Percentiles rank a stretch among this genome's conserved stretches.
These are phyloP conservation scores for Chrysanthemum lavandulifolium DNA, from an alignment of 129 eudicot species.

Conservation along the genomic window DNA sequence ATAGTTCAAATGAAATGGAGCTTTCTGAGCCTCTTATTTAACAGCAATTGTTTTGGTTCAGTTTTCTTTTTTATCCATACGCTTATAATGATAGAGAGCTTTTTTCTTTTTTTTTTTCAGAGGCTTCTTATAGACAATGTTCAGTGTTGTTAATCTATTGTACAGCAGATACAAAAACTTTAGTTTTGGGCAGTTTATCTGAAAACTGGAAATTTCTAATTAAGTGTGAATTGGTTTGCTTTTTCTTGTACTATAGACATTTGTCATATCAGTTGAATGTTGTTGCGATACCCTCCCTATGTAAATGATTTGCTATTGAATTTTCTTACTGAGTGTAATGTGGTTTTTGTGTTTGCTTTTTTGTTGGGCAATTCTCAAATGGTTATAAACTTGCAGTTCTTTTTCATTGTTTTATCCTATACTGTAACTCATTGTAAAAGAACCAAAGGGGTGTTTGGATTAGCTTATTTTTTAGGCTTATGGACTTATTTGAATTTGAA, in stretches of 20 bases:
- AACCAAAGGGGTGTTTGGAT: neutral
- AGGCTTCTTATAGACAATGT: slow-evolving; percentile 6
- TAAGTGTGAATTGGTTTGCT: slow-evolving; percentile 10
- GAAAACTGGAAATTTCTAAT: neutral
- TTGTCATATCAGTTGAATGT: neutral
- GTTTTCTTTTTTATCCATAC: slow-evolving; percentile 20
- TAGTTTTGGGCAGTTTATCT: neutral
- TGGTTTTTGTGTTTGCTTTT: neutral
- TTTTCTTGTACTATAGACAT: slow-evolving; percentile 6
- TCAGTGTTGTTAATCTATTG: slow-evolving; percentile 17
- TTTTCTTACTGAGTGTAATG: neutral
- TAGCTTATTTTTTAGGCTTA: too few species aligned
- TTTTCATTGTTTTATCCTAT: too few species aligned
- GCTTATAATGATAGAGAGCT: slow-evolving; percentile 12
- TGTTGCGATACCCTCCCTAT: neutral
- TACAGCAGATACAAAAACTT: slow-evolving; percentile 18
- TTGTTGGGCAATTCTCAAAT: neutral
- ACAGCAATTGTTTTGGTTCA: slow-evolving; percentile 16
- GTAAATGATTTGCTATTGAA: slow-evolving; percentile 12
- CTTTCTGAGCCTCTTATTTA: slow-evolving; percentile 90
- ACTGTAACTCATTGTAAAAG: too few species aligned
- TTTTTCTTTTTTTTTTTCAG: slow-evolving; percentile 3
- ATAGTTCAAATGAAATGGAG: slow-evolving; percentile 84
- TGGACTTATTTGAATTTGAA: too few species aligned
- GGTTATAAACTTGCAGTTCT: neutral